Percentiles rank a stretch among this genome's conserved stretches.
phyloP scores from a whole-genome alignment of 2,329 filamentous ascomycete genomes.

The Aspergillus sp. region DNA sequence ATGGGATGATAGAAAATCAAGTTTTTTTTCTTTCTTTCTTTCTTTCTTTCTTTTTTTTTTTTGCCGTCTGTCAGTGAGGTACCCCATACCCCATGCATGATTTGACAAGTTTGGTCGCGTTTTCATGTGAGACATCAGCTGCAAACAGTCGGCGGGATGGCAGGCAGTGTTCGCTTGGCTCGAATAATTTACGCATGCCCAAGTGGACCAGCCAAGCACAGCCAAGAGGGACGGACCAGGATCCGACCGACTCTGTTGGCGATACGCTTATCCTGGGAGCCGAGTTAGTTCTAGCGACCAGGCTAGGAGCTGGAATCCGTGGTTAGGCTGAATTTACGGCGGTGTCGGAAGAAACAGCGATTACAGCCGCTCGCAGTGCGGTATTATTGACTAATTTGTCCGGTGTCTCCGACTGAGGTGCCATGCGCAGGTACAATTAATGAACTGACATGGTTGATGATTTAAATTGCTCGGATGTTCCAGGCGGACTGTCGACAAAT shows the following conservation, averaged over 20 bases:
- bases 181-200: slow-evolving; percentile 10
- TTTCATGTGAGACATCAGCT: slow-evolving; percentile 29
- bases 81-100: no score
- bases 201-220: slow-evolving; percentile 18
- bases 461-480: no score
- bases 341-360: neutral
- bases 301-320: neutral
- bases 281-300: slow-evolving; percentile 8
- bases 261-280: slow-evolving; percentile 30
- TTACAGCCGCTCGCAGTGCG: neutral
- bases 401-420: neutral
- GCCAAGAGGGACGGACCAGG: slow-evolving; percentile 23
- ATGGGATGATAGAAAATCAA: neutral
- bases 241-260: slow-evolving; percentile 29
- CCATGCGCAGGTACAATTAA: neutral
- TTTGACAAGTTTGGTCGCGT: no score
- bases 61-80: no score
- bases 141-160: slow-evolving; percentile 11
- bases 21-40: no score
- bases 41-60: no score
- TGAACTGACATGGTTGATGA: no score
- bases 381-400: neutral
- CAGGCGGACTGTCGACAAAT: no score
- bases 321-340: slow-evolving; percentile 1
- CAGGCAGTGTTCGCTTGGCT: slow-evolving; percentile 2